A percentile compares a stretch with the other conserved stretches of the same genome.
These are phyloP conservation scores for Aspergillus sp. DNA, from an alignment of 2,329 filamentous ascomycete genomes.

Conservation along the genomic window DNA sequence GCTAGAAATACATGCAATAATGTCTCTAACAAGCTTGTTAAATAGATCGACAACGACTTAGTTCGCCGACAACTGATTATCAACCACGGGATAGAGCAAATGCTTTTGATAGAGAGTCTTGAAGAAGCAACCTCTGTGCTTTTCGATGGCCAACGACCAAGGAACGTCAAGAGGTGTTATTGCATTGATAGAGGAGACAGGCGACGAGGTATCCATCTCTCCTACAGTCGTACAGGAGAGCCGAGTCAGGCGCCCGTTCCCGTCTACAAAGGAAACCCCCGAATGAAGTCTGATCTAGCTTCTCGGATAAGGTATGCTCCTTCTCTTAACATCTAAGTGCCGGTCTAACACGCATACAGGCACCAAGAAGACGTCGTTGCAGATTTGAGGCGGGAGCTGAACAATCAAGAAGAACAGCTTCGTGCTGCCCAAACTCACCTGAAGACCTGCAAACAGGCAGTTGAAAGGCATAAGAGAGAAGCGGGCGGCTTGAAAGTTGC, in stretches of 20 bases:
- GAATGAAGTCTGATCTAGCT: conserved; percentile 78
- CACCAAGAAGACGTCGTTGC: conserved; percentile 48
- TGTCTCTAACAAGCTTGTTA: not conserved
- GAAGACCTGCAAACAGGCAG: conserved; percentile 48
- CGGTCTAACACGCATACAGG: conserved; percentile 18
- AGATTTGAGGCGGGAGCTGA: conserved; percentile 56
- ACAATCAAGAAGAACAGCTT: conserved; percentile 50
- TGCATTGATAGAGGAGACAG: conserved; percentile 63
- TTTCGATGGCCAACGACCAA: conserved; percentile 58
- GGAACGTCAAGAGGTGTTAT: conserved; percentile 69
- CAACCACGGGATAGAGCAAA: conserved; percentile 76
- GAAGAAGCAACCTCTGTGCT: conserved; percentile 67
- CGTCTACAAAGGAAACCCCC: conserved; percentile 53
- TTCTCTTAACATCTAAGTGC: conserved; percentile 3
- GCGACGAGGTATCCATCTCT: conserved; percentile 60
- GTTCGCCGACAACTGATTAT: conserved; percentile 83
- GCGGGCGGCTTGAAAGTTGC: conserved; percentile 52
- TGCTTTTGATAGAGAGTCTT: conserved; percentile 69
- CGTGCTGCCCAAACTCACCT: conserved; percentile 48
- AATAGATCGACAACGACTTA: conserved; percentile 70
- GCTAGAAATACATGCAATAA: not conserved
- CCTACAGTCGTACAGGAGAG: conserved; percentile 47
- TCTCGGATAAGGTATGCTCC: conserved; percentile 57
- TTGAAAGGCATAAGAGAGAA: conserved; percentile 50
- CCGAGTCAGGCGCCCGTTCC: conserved; percentile 53